Evolutionary conservation across 805 yeast genomes (phyloP).

Genomic region (Priceomyces fermenticarens): DNA sequence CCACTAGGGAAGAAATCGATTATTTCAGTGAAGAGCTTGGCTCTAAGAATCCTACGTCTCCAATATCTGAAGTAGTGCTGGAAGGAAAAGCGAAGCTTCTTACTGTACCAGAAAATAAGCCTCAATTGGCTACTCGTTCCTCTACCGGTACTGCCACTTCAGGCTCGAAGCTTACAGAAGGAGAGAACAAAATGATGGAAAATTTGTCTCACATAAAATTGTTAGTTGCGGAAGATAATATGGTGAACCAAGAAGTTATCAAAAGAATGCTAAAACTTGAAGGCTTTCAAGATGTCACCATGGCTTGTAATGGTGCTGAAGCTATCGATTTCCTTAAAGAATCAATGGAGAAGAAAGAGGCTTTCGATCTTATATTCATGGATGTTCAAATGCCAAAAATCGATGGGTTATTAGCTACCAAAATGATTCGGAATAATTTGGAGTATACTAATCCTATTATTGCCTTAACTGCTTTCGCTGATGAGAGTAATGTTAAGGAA

Average conservation of each 20-base stretch:
- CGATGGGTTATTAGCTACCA: slow-evolving; percentile 87
- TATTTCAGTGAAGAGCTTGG: no score
- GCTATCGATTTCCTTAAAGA: slow-evolving; percentile 68
- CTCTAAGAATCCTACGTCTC: no score
- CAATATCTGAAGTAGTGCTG: no score
- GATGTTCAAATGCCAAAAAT: slow-evolving; percentile 96
- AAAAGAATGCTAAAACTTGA: slow-evolving; percentile 83
- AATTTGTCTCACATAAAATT: slow-evolving; percentile 43
- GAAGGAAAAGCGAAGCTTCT: neutral
- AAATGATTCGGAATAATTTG: slow-evolving; percentile 61
- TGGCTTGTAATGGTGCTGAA: slow-evolving; percentile 90
- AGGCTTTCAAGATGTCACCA: slow-evolving; percentile 64
- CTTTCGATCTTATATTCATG: slow-evolving; percentile 82
- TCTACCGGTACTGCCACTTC: slow-evolving; percentile 55
- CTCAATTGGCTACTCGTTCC: slow-evolving; percentile 42
- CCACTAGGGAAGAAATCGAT: no score
- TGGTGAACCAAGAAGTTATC: slow-evolving; percentile 92
- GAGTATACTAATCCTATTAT: slow-evolving; percentile 73
- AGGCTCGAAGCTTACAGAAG: slow-evolving; percentile 10
- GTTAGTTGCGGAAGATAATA: slow-evolving; percentile 90
- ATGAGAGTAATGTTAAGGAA: slow-evolving; percentile 80
- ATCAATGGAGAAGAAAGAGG: slow-evolving; percentile 35
- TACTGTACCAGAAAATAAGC: slow-evolving; percentile 23
- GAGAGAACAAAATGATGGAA: slow-evolving; percentile 20
- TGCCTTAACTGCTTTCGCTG: slow-evolving; percentile 94